Conservation (phyloP, 805 yeast genomes). For the Wickerhamomyces alni region DNA sequence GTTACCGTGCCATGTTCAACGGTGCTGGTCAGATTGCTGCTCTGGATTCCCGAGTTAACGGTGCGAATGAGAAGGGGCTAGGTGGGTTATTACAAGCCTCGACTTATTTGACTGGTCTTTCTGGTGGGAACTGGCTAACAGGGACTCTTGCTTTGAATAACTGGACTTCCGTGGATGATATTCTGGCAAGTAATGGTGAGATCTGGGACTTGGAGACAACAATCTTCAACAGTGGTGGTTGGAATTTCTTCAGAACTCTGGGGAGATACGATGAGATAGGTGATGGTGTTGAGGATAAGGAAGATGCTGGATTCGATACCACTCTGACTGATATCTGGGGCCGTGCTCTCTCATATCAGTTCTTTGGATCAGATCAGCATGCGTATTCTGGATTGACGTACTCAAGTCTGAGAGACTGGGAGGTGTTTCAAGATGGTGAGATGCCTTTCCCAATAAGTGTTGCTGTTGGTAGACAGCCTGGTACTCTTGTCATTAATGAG, state of each 20-base stretch:
- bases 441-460: conserved; percentile 72
- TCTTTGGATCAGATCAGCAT: conserved; percentile 53
- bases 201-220: conserved; percentile 68
- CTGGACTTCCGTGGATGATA: conserved; percentile 64
- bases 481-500: conserved; percentile 43
- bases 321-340: conserved; percentile 79
- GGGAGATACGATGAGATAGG: conserved; percentile 48
- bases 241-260: conserved; percentile 45
- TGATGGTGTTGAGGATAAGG: conserved; percentile 46
- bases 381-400: conserved; percentile 62
- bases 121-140: conserved; percentile 82
- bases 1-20: conserved; percentile 79
- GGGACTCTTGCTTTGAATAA: conserved; percentile 64
- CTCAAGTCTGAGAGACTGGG: conserved; percentile 51
- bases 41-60: conserved; percentile 60
- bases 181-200: conserved; percentile 34
- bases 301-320: conserved; percentile 61
- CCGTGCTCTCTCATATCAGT: conserved; percentile 64
- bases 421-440: conserved; percentile 51
- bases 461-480: conserved; percentile 60
- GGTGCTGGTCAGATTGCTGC: conserved; percentile 85
- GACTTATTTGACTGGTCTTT: conserved; percentile 67
- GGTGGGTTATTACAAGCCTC: conserved; percentile 70
- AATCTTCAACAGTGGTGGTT: conserved; percentile 58
- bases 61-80: conserved; percentile 48